Conservation (phyloP, 2,329 filamentous ascomycete genomes). For the Claviceps spartinae region DNA sequence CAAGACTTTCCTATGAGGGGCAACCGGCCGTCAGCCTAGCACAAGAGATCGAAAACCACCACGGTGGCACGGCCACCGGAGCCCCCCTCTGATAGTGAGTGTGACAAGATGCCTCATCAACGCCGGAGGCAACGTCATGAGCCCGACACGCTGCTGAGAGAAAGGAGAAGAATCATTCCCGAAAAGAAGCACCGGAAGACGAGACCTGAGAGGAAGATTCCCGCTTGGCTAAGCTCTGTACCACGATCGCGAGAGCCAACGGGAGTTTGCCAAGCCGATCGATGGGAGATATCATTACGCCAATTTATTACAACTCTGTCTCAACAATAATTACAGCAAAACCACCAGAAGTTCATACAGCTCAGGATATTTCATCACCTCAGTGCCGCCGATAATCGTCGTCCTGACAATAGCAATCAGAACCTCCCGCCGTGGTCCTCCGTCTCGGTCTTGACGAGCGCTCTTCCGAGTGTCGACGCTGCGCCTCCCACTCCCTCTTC, state of each 20-base stretch:
- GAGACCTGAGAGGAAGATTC: constrained; percentile 6
- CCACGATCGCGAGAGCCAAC: constrained; percentile 27
- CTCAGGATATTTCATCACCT: no score
- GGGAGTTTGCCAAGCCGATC: constrained; percentile 22
- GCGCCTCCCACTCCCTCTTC: constrained; percentile 24
- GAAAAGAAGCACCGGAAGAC: constrained; percentile 11
- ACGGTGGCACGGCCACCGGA: constrained; percentile 23
- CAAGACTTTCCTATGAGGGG: no score
- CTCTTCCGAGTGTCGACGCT: constrained; percentile 25
- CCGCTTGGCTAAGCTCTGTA: constrained; percentile 10
- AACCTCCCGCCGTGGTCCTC: constrained; percentile 20
- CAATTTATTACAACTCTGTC: no score
- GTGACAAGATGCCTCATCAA: no score
- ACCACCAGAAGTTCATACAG: no score
- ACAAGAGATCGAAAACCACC: constrained; percentile 3
- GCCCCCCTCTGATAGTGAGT: constrained; percentile 13
- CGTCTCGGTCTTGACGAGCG: constrained; percentile 24
- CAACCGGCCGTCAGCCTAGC: no score
- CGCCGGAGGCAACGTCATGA: no score
- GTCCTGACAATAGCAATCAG: no score
- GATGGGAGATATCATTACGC: no score
- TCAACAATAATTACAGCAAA: no score
- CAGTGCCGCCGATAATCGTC: no score
- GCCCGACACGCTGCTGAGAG: constrained; percentile 1
- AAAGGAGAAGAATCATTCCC: constrained; percentile 12